Evolutionary conservation across 768 basidiomycete species (phyloP), one percentile per base, ranked within the genome.

Genomic region (Tricholoma matsutake): DNA sequence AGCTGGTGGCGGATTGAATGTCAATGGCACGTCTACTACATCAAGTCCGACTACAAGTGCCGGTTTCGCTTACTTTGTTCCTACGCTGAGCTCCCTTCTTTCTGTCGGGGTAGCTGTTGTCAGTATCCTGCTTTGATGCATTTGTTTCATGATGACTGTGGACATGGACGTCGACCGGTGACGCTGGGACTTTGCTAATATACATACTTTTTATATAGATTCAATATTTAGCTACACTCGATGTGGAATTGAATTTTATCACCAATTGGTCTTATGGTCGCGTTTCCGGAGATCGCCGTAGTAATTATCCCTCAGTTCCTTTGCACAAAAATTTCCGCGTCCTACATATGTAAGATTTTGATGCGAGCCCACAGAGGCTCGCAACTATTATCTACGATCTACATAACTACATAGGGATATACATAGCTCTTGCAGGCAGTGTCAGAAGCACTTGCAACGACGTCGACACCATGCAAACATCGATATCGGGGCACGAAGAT

Each of bases 1-100:
- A 25, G 22, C n/a, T n/a, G 37, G 72, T 31, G 67, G 65, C 45
- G 77, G 75, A 60, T 64, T 75, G 57, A 77, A 78, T 51, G 69
- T 75, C 58, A 73, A 75, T 58, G 78, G 79, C 45, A 74, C 20
- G 65, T 8, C 32, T 51, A 6, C 53, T 22, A 11, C 2, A 49
- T 49, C 47, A 25, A 28, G 14, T 49, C 25, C 47, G 11, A 49
- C 22, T 20, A 43, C 6, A 51, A 56, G 47, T 47, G 57, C 58
- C 57, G 59, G 60, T 2, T 54, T 61, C 18, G 63, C 57, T 11
- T 58, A 63, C 29, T 53, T 63, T 8, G 32, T 60, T 32, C 57
- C 68, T 47, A 20, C 65, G 25, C 11, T 65, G 20, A 28, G 60
- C 45, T 37, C 37, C 39, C 45, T 62, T 16, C 51, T 69, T 18